Base-by-base conservation (phyloP, 1,284 basidiomycete genomes). In the Nidula niveotomentosa region DNA sequence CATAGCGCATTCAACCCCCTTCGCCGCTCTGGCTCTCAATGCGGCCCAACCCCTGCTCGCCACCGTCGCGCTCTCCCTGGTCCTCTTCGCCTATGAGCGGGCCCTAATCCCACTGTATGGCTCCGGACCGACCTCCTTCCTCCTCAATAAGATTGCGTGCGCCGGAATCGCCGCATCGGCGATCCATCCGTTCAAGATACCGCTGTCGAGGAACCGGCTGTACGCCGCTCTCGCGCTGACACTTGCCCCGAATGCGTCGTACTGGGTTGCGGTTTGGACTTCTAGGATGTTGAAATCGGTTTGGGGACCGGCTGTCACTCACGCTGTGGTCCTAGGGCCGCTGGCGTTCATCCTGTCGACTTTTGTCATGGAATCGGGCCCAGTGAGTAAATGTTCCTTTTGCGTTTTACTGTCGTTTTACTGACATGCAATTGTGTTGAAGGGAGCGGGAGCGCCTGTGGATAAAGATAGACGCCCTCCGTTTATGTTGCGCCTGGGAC, bases 221-320 rank as follows among this genome's bases (percentile, higher is more conserved):
- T 67, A 70, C 44, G 70, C 79, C 10, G 81, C 78, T 15, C 53
- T 75, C 2, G 63, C 81, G 34, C 66, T 88, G n/a, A 75, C 78
- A 54, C 63, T 76, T 36, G 76, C 86, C 43, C 86, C 90, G 1
- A 76, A 81, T 58, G 75, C 82, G 10, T 80, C 82, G 8, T 88
- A 89, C 60, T 88, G 82, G 79, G 69, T 80, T 23, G 78, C 84
- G 23, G 77, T 80, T 17, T 79, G 76, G 69, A 82, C 84, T 10
- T 79, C 80, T 17, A 77, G 84, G 18, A 47, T 6, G 57, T 66
- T 69, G 58, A 72, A 72, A 35, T 77, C 83, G 12, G 55, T 83
- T n/a, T 69, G 76, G 63, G 89, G 88, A 0, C 79, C 88, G 17
- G 72, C 81, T 10, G 59, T 79, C 7, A 81, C 85, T 1, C 88